Base-by-base conservation (phyloP, 2,329 filamentous ascomycete species). In the Nigrospora oryzae region DNA sequence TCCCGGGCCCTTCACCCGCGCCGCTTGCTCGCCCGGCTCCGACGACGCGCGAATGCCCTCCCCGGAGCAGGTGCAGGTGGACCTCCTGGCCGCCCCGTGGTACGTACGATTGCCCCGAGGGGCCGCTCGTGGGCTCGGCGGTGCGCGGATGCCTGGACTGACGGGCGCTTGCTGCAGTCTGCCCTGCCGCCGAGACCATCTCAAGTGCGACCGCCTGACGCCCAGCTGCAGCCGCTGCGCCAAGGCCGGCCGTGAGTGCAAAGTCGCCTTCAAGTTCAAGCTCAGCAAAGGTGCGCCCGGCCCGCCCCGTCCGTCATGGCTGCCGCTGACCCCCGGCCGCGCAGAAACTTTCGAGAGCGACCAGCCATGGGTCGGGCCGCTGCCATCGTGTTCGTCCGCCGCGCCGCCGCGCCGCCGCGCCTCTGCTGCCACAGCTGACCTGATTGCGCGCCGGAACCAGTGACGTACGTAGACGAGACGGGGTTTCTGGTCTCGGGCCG, bases 101-200 rank as follows among this genome's bases (percentile, higher is more conserved):
- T 63, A 57, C 28, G 60, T 63, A 57, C 28, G 53, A 51, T 19
- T 5, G 13, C 11, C 11, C 41, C 39, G 35, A 35, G 39, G 28
- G 23, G 19, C 14, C 17, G 31, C 19, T 28, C 36, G 11, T 35
- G 33, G 33, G 3, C 8, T 4, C 33, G 8, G n/a, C 33, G n/a
- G 5, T 35, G 8, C n/a, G 4, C 33, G 11, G 5, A 35, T 10
- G 12, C 3, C 34, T n/a, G 7, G 34, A 36, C 34, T 36, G 5
- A 36, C 34, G 34, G 15, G 15, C 13, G 34, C 3, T 5, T 33
- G 36, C 14, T 35, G 46, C 53, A 73, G 69, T 53, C 63, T 68
- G 52, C 69, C 65, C 39, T 73, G 70, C 55, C 67, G 70, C 49
- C 65, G 70, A 46, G 66, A 71, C 51, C 70, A 73, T 52, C 54